These are phyloP conservation scores for Penicillium maclennaniae DNA, from an alignment of 495 filamentous ascomycete species.

Conservation along the genomic window DNA sequence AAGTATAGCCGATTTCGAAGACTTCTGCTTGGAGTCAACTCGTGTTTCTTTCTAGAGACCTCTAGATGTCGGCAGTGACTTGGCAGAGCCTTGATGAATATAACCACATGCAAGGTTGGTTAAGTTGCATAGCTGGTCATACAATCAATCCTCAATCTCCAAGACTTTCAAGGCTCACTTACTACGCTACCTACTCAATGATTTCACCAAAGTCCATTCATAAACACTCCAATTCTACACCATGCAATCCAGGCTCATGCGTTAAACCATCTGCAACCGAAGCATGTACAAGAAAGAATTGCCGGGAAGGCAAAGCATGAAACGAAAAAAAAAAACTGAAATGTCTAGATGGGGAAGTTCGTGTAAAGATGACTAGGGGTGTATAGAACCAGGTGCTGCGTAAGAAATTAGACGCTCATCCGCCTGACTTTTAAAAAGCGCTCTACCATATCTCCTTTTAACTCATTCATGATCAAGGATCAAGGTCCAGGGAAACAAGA, in stretches of 20 bases:
- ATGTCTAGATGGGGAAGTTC: slow-evolving; percentile 14
- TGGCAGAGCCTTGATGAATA: too few species aligned
- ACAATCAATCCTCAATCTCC: too few species aligned
- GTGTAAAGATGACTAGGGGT: slow-evolving; percentile 16
- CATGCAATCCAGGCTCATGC: slow-evolving; percentile 16
- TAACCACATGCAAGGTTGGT: too few species aligned
- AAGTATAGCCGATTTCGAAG: too few species aligned
- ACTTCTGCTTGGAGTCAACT: too few species aligned
- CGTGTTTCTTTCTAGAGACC: too few species aligned
- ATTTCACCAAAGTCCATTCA: not conserved
- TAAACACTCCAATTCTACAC: slow-evolving; percentile 2
- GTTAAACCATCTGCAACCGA: slow-evolving; percentile 20
- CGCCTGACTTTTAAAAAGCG: slow-evolving; percentile 14
- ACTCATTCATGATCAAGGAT: not conserved
- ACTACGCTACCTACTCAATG: too few species aligned
- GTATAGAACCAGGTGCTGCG: slow-evolving; percentile 11
- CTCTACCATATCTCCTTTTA: not conserved
- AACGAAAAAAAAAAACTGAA: slow-evolving; percentile 2
- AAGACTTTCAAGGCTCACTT: too few species aligned
- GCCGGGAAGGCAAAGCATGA: slow-evolving; percentile 3
- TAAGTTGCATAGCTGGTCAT: too few species aligned
- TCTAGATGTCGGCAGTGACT: too few species aligned
- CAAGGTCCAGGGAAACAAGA: not conserved
- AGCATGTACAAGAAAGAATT: slow-evolving; percentile 26
- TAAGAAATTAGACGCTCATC: slow-evolving; percentile 20